These are phyloP conservation scores for Helminthosporium solani DNA, from an alignment of 2,329 filamentous ascomycete genomes.

Conservation along the genomic window DNA sequence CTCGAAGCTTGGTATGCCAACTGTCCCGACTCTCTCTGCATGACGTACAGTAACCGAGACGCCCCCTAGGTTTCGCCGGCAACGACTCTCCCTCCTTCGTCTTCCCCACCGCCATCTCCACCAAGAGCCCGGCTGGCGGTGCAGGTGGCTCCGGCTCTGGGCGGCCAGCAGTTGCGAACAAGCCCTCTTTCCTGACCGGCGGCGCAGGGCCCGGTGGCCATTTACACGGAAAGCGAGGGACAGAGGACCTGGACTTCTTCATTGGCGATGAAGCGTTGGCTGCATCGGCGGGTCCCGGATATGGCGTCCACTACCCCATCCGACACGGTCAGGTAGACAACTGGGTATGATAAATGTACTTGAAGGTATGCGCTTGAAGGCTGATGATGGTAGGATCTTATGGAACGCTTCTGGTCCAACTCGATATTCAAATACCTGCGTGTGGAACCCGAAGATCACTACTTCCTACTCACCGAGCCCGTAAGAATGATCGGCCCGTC, in stretches of 20 bases:
- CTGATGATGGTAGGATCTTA: conserved; percentile 70
- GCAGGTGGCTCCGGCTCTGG: conserved; percentile 78
- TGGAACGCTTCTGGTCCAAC: conserved; percentile 99
- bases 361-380: conserved; percentile 1
- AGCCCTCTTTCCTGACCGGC: conserved; percentile 91
- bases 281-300: conserved; percentile 82
- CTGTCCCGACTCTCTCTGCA: background rate
- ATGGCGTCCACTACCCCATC: conserved; percentile 96
- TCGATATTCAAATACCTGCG: conserved; percentile 99
- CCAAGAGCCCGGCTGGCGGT: conserved; percentile 73
- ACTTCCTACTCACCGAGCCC: conserved; percentile 96
- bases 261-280: conserved; percentile 95
- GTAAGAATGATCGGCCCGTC: conserved; percentile 55
- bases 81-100: conserved; percentile 99
- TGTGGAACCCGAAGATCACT: conserved; percentile 97
- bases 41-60: conserved; percentile 37
- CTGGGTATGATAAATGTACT: conserved; percentile 64
- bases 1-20: conserved; percentile 85
- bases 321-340: conserved; percentile 98
- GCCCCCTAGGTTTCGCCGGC: conserved; percentile 80
- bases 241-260: conserved; percentile 97
- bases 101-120: conserved; percentile 97
- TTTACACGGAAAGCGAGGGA: conserved; percentile 87
- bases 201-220: conserved; percentile 81
- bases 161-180: conserved; percentile 86